These are phyloP conservation scores for Fraxinus xanthoxyloides DNA, from an alignment of 305 asterid genomes.

Conservation along the genomic window DNA sequence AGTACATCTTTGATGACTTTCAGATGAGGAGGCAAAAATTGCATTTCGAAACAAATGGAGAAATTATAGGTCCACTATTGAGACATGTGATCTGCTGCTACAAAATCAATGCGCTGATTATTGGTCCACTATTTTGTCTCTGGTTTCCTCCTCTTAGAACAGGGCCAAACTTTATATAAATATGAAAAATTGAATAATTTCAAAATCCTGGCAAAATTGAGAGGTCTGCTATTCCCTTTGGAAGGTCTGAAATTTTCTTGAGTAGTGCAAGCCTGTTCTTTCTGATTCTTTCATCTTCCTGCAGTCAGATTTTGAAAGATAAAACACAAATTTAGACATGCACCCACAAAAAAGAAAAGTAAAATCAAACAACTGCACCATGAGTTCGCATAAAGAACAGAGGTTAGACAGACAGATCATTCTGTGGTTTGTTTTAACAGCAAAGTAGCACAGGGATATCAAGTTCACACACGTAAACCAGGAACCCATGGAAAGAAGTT, in stretches of 20 bases:
- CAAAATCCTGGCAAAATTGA: constrained; percentile 74
- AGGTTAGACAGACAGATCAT: background rate
- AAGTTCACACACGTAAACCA: background rate
- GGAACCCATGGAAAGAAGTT: background rate
- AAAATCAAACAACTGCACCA: background rate
- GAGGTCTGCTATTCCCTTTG: constrained; percentile 91
- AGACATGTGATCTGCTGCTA: background rate
- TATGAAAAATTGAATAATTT: background rate
- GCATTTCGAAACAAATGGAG: background rate
- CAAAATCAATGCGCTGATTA: background rate
- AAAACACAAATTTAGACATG: background rate
- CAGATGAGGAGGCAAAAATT: background rate
- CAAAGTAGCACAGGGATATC: background rate
- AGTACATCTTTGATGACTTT: background rate
- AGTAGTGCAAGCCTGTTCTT: constrained; percentile 85
- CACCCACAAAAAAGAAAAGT: background rate
- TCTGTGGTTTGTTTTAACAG: background rate
- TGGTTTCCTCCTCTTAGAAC: background rate
- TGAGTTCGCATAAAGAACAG: background rate
- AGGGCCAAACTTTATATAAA: background rate
- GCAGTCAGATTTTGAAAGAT: constrained; percentile 28
- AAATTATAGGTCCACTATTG: background rate
- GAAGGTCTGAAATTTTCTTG: constrained; percentile 68
- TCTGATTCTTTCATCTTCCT: constrained; percentile 85
- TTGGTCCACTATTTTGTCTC: background rate